Base-by-base conservation (phyloP, 1,284 basidiomycete genomes). In the Ganoderma leucocontextum region DNA sequence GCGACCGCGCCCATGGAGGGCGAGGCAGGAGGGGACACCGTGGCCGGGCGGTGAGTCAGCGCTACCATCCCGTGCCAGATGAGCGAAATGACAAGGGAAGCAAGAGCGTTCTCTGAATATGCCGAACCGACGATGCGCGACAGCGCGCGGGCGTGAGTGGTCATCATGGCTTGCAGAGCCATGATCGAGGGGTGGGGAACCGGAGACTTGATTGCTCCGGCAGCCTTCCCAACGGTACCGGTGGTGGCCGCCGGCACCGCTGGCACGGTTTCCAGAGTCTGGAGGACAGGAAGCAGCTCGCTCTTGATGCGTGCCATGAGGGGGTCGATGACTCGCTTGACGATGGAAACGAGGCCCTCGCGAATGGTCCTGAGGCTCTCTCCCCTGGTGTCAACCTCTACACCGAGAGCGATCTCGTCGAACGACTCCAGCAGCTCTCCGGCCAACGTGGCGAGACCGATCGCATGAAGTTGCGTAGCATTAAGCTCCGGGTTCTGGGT, bases 21-120 rank as follows among this genome's bases (percentile, higher is more conserved):
- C 1, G 85, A 85, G 2, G 84, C 75, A 0, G 85, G 83, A 12
- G 85, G 85, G 1, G 86, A 82, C 3, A 79, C 67, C 4, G 80
- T 73, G 9, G 81, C 78, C 7, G 85, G 83, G 36, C 92, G 86
- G 77, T 91, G 84, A 17, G 90, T 84, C 29, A 94, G 77, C 17
- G 91, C 89, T 36, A 94, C 87, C 62, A 94, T 83, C 4, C 86
- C 87, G 15, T 86, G 86, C 93, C 93, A 94, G 2, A 92, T 80
- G 1, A 92, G 77, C 9, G 87, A 89, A 74, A 94, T 93, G 70
- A 92, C 83, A 69, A 93, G 85, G 1, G 89, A 86, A 0, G 91
- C 91, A 29, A 94, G 82, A 0, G 83, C 79, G 19, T 85, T 80
- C 72, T 94, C 89, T 0, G 89, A 85, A 4, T 84, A 77, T 15